phyloP scores from a whole-genome alignment of 768 basidiomycete genomes.

The Mycena polygramma region DNA sequence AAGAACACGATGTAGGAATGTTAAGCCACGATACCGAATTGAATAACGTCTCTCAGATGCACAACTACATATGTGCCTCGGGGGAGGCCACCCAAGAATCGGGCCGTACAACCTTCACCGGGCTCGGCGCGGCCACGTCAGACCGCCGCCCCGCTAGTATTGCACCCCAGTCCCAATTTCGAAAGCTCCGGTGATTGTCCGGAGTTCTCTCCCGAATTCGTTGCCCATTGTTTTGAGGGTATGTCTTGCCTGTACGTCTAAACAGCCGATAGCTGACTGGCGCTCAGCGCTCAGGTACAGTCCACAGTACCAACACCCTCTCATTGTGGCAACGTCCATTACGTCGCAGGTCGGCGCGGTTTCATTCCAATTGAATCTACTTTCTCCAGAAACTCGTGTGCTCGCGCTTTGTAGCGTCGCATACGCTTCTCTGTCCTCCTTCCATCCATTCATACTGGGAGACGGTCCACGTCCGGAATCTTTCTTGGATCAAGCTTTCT shows the following conservation, averaged over 20 bases:
- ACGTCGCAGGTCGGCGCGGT: not conserved
- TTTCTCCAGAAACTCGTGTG: conserved; percentile 23
- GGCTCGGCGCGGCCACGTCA: not conserved
- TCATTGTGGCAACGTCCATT: conserved; percentile 6
- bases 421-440: conserved; percentile 12
- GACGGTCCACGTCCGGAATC: conserved; percentile 20
- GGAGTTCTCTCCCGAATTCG: conserved; percentile 17
- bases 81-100: not conserved
- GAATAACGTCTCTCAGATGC: not conserved
- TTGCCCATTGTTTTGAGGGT: conserved; percentile 30
- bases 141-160: not conserved
- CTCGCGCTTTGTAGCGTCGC: conserved; percentile 33
- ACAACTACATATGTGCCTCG: not conserved
- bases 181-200: conserved; percentile 2
- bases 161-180: conserved; percentile 2
- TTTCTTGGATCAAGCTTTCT: conserved; percentile 16
- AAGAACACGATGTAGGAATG: not conserved
- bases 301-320: conserved; percentile 9
- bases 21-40: not conserved
- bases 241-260: not conserved
- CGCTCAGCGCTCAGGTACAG: conserved; percentile 1
- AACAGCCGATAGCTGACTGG: not conserved
- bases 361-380: conserved; percentile 13
- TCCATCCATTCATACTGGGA: conserved; percentile 24
- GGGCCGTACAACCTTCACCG: not conserved